Conservation (phyloP, 306 rosid species). For the Acacia acuminata region DNA sequence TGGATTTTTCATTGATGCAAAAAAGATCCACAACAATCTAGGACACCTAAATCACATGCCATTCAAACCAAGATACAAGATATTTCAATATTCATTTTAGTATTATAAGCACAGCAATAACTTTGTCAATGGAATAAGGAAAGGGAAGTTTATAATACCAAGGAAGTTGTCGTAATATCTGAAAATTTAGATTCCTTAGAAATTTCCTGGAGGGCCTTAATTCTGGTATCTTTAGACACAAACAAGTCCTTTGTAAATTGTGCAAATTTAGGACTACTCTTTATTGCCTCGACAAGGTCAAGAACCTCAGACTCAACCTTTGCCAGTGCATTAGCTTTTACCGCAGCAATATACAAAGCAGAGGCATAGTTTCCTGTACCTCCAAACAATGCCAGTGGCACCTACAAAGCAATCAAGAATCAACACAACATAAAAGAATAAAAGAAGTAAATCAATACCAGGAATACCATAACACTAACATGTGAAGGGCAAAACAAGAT, state of each 20-base stretch:
- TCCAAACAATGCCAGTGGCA: slow-evolving; percentile 85
- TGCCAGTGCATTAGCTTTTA: slow-evolving; percentile 63
- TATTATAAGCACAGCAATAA: slow-evolving; percentile 13
- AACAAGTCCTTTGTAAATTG: slow-evolving; percentile 69
- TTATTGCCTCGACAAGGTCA: slow-evolving; percentile 57
- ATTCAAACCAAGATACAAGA: slow-evolving; percentile 1
- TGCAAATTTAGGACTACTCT: slow-evolving; percentile 55
- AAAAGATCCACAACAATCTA: background rate
- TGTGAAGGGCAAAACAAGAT: background rate
- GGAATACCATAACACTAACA: slow-evolving; percentile 6
- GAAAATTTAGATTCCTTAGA: slow-evolving; percentile 66
- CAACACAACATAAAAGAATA: background rate
- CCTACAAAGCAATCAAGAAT: slow-evolving; percentile 46
- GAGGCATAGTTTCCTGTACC: slow-evolving; percentile 95
- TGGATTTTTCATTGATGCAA: background rate
- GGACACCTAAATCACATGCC: background rate
- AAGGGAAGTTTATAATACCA: slow-evolving; percentile 49
- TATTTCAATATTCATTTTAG: slow-evolving; percentile 2
- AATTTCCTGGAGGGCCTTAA: slow-evolving; percentile 61
- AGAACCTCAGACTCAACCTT: slow-evolving; percentile 82
- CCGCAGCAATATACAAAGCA: slow-evolving; percentile 81
- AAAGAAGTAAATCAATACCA: background rate
- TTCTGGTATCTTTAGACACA: slow-evolving; percentile 56
- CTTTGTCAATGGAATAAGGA: background rate
- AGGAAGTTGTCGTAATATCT: slow-evolving; percentile 71